A percentile compares a stretch with the other conserved stretches of the same genome.
Evolutionary conservation across 345 rosid genomes (phyloP).

Genomic region (Salix exigua): DNA sequence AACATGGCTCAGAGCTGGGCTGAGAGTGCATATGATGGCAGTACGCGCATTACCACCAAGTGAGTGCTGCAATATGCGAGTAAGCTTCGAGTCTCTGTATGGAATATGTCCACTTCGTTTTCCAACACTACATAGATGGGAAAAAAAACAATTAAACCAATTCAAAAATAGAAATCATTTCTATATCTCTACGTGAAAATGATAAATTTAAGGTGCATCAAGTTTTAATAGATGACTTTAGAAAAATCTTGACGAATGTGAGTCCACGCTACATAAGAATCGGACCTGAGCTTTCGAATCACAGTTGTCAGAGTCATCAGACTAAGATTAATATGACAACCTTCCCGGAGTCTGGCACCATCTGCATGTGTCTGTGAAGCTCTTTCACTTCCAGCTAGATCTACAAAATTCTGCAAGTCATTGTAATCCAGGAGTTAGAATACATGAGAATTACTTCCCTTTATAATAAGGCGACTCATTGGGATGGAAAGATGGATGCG

Average conservation of each 20-base stretch:
- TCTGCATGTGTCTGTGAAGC: constrained; percentile 96
- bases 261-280: background rate
- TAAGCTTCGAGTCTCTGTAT: constrained; percentile 95
- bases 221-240: background rate
- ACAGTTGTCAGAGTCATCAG: constrained; percentile 98
- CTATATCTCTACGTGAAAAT: background rate
- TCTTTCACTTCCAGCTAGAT: constrained; percentile 99
- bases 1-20: constrained; percentile 85
- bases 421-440: constrained; percentile 13
- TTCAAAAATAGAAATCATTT: background rate
- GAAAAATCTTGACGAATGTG: background rate
- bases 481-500: background rate
- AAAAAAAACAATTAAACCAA: background rate
- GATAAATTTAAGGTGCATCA: background rate
- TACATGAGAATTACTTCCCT: background rate
- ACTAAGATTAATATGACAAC: constrained; percentile 98
- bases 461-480: background rate
- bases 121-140: constrained; percentile 57
- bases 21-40: constrained; percentile 92
- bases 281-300: constrained; percentile 91
- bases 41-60: constrained; percentile 99
- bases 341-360: constrained; percentile 95
- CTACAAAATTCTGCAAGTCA: constrained; percentile 86
- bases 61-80: constrained; percentile 95
- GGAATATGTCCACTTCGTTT: constrained; percentile 94